Evolutionary conservation across 2,329 filamentous ascomycete genomes (phyloP), one percentile per base, ranked within the genome.

Genomic region (Pezicula radicicola): DNA sequence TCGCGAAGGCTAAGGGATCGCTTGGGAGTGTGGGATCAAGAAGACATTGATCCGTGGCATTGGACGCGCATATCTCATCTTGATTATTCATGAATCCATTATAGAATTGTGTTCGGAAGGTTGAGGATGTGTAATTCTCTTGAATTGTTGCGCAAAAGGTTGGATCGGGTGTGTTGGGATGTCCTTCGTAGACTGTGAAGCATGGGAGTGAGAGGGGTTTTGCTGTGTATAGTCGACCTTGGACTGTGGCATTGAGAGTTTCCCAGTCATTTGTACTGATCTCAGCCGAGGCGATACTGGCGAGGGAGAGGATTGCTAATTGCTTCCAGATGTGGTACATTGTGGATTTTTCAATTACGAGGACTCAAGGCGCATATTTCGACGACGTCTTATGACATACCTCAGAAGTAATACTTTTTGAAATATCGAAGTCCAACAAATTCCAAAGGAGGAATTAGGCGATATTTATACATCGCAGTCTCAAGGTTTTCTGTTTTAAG

Each of bases 71-170:
- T 16, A 61, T 53, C 35, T 65, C 63, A 30, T 59, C 57, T 39
- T 68, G 64, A 18, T 56, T 53, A 28, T 64, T 63, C 60, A 65
- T 61, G 37, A 61, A 66, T 13, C 50, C 65, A 9, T 52, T 56
- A 15, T 60, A 57, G 9, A 50, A 42, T 7, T 55, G 55, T n/a
- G 49, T 53, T n/a, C 56, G 62, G 21, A 63, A 60, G 6, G 48
- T 51, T n/a, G 64, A 59, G 9, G 51, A 60, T 4, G 60, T 62
- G 48, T 68, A 68, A 39, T 63, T 60, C 3, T 42, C 46, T 27
- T 62, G 61, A 4, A 67, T 49, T 4, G 49, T 25, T 4, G 57
- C 47, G 52, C 65, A 68, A n/a, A 52, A 40, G 7, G 41, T 51
- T 47, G 56, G 54, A 44, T 66, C 55, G 7, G 55, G 46, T 1